Evolutionary conservation across 2,329 filamentous ascomycete genomes (phyloP).

Genomic region (Hypocreales sp.): DNA sequence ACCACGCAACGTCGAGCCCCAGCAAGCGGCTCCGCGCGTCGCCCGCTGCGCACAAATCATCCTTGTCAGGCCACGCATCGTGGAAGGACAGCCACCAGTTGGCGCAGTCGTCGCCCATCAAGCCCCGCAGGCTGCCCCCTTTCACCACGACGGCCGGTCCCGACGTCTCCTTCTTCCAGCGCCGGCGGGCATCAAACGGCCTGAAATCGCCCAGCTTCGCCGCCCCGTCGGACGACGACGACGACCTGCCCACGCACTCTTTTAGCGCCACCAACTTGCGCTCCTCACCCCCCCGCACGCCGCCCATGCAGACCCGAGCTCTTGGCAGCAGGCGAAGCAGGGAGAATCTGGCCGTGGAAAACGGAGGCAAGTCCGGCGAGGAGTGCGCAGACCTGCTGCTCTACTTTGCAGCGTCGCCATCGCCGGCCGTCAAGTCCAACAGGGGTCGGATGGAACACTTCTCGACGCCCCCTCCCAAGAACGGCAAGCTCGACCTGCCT

Average conservation of each 20-base stretch:
- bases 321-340: conserved; percentile 30
- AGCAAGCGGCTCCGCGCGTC: conserved; percentile 54
- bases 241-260: conserved; percentile 63
- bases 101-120: conserved; percentile 75
- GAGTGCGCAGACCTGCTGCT: conserved; percentile 70
- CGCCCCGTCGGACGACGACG: conserved; percentile 62
- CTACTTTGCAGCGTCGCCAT: conserved; percentile 84
- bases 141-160: conserved; percentile 59
- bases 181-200: conserved; percentile 51
- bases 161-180: conserved; percentile 64
- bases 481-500: conserved; percentile 50
- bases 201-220: conserved; percentile 45
- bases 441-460: conserved; percentile 45
- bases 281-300: conserved; percentile 76
- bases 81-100: conserved; percentile 70
- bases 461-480: conserved; percentile 62
- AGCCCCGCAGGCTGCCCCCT: conserved; percentile 57
- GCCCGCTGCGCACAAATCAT: conserved; percentile 45
- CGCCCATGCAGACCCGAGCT: conserved; percentile 47
- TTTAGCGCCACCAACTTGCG: conserved; percentile 48
- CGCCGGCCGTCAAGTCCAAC: conserved; percentile 50
- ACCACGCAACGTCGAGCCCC: conserved; percentile 37
- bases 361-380: conserved; percentile 47
- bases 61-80: conserved; percentile 37
- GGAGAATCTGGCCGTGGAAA: conserved; percentile 24